Conservation (phyloP, 2,329 filamentous ascomycete genomes). For the Fusarium sp. region DNA sequence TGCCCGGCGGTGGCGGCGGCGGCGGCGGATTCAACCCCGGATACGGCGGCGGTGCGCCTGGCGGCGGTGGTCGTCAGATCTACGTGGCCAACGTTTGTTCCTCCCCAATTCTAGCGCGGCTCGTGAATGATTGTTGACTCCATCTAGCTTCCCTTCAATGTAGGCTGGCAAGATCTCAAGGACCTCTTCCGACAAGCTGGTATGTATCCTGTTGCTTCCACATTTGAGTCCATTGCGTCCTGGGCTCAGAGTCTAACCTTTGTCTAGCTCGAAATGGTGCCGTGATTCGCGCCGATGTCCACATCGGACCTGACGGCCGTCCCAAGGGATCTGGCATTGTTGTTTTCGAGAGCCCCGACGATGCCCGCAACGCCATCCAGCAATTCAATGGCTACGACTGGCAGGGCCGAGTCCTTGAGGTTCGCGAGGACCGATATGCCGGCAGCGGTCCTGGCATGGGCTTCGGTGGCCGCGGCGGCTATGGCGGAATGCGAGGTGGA, state of each 20-base stretch:
- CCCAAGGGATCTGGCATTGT: conserved; percentile 98
- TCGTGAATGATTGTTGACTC: conserved; percentile 29
- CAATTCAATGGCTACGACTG: conserved; percentile 99
- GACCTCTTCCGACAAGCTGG: conserved; percentile 98
- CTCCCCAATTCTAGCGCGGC: conserved; percentile 16
- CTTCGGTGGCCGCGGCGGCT: conserved; percentile 67
- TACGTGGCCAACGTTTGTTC: conserved; percentile 97
- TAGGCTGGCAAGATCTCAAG: conserved; percentile 99
- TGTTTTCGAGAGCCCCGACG: conserved; percentile 93
- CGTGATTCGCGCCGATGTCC: conserved; percentile 95
- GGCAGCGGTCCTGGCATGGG: conserved; percentile 66
- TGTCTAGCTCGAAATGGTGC: conserved; percentile 69
- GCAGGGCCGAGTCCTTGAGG: conserved; percentile 93
- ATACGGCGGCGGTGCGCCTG: conserved; percentile 58
- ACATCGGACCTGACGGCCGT: conserved; percentile 88
- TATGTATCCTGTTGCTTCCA: conserved; percentile 61
- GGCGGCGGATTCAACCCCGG: conserved; percentile 68
- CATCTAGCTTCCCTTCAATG: conserved; percentile 89
- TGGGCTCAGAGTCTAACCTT: conserved; percentile 15
- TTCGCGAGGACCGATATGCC: conserved; percentile 95
- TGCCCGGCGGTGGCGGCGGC: conserved; percentile 67
- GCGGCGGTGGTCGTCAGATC: conserved; percentile 78
- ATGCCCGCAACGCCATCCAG: conserved; percentile 94
- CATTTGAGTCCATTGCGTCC: neutral
- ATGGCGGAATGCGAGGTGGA: conserved; percentile 68